Base-by-base conservation (phyloP, 2,329 filamentous ascomycete species). In the Cordyceps tenuipes region DNA sequence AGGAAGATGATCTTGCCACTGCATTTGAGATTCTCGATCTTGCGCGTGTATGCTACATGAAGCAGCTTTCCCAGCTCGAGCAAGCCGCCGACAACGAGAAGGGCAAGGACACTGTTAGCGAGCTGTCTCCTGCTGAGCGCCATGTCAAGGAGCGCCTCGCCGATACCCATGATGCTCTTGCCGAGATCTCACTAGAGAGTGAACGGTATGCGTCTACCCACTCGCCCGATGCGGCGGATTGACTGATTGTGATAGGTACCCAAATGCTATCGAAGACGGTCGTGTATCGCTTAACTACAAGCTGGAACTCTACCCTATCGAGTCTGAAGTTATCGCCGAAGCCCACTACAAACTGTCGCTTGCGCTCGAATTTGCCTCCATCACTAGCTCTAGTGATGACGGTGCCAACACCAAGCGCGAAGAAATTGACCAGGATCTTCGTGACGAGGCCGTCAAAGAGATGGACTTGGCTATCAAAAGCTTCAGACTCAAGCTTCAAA, bases 321-420 rank as follows among this genome's bases (percentile, higher is more conserved):
- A 95, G 63, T 91, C 90, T 15, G 89, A 91, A 66, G 82, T 95
- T 56, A 82, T 97, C 60, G 93, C 94, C 47, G 94, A 99, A 77
- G 93, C 90, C 17, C 91, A 99, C 76, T 99, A 89, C 79, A 97
- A 97, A 75, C 86, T 99, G 29, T 96, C 93, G 0, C 83, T 99
- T 17, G 94, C 94, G 0, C 82, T 99, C 31, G 94, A 99, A 70
- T 97, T 97, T 67, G 90, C 90, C 4, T 94, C 91, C 0, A 84
- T 94, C 50, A 89, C 86, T 6, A 79, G 82, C 1, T 74, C 79
- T 13, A 82, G 82, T 17, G 76, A 78, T 3, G 74, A 76, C 21
- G 74, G 75, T n/a, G 72, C 72, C 13, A 73, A 74, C 34, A 69
- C 70, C 51, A 83, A 75, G 75, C 78, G 75, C 62, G 71, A 75